These are phyloP conservation scores for Sugiyamaella pinicola DNA, from an alignment of 1,139 yeast species.

Conservation along the genomic window DNA sequence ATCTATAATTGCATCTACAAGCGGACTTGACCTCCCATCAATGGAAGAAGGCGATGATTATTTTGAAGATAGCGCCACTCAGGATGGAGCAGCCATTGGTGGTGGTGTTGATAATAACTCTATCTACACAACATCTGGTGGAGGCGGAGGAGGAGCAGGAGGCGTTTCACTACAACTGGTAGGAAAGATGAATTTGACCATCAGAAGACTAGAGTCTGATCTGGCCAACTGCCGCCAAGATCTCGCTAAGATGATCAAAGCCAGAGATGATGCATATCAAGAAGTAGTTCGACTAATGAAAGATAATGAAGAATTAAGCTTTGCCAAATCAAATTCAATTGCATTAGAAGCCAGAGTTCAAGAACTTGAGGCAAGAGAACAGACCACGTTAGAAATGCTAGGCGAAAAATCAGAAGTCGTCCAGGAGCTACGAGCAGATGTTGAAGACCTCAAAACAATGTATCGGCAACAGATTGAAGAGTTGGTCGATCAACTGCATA, in stretches of 20 bases:
- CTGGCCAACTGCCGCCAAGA: conserved; percentile 66
- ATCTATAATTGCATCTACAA: conserved; percentile 8
- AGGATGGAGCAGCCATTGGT: conserved; percentile 23
- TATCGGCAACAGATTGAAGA: conserved; percentile 84
- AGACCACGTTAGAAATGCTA: conserved; percentile 68
- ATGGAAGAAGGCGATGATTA: conserved; percentile 23
- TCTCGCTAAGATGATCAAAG: conserved; percentile 53
- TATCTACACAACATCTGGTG: conserved; percentile 32
- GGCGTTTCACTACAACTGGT: conserved; percentile 60
- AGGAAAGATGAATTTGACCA: conserved; percentile 70
- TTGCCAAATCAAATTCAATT: conserved; percentile 46
- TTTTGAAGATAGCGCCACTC: conserved; percentile 32
- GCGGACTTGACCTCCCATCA: conserved; percentile 6
- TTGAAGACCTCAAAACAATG: conserved; percentile 81
- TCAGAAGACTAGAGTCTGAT: conserved; percentile 80
- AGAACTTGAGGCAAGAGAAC: conserved; percentile 34
- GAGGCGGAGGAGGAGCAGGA: conserved; percentile 3
- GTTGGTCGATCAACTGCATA: conserved; percentile 61
- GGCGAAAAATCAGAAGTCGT: conserved; percentile 90
- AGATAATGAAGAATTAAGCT: conserved; percentile 53
- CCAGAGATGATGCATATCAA: conserved; percentile 67
- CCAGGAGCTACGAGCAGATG: conserved; percentile 85
- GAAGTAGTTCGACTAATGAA: conserved; percentile 64
- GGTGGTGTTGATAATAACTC: conserved; percentile 34
- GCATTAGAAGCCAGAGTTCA: conserved; percentile 48